Evolutionary conservation across 805 yeast genomes (phyloP), one percentile per base, ranked within the genome.

Genomic region (Dipodascopsis uninucleata): DNA sequence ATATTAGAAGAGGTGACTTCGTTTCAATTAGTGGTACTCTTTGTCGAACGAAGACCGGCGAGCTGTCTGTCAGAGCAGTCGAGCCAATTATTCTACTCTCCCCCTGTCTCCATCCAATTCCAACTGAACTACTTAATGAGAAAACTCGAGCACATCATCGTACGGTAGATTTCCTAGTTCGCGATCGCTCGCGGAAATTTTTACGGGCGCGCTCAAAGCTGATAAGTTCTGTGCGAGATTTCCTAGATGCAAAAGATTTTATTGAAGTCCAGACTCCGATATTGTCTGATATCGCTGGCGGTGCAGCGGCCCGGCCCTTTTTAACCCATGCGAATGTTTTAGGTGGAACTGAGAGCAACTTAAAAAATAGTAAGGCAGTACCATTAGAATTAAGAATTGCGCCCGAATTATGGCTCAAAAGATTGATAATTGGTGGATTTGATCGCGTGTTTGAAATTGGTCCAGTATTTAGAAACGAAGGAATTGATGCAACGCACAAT

Each of bases 281-380:
- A 1, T 64, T 93, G 9, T 76, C 87, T 0, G 58, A 69, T 5
- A 67, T 70, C 26, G 77, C 88, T 0, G 85, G 87, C 14, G 98
- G 98, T 2, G 98, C 99, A 4, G 79, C 81, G 57, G 97, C 98
- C 0, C 74, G 75, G n/a, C 96, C 97, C 0, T 93, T 93, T 56
- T 59, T 58, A 1, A 87, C 97, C 0, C 41, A 52, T 1, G 41
- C 52, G 6, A 43, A 28, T 6, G 52, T 38, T 4, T n/a, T 46
- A 22, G 46, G 55, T 12, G 44, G 17, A n/a, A 8, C 16, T 4
- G 41, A 20, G 6, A n/a, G n/a, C n/a, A n/a, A n/a, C n/a, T 4
- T 25, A 6, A 1, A 25, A 21, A 1, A 21, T 10, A n/a, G 31
- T 63, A 73, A 32, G 61, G 64, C 31, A 57, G 63, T 25, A 22